These are phyloP conservation scores for Ehretia macrophylla DNA, from an alignment of 257 asterid species.

Conservation along the genomic window DNA sequence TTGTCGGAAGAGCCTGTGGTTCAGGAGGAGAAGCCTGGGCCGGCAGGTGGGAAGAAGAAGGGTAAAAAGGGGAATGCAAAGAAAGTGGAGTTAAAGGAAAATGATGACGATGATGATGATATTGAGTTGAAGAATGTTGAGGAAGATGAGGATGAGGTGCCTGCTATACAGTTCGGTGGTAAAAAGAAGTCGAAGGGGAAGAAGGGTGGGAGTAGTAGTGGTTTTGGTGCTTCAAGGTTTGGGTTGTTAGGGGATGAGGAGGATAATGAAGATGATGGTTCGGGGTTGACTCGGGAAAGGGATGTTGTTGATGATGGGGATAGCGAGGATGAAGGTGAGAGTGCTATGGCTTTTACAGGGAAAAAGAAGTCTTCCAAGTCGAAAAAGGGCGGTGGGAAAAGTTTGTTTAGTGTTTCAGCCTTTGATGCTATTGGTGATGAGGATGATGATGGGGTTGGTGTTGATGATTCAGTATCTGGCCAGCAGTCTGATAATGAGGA, in stretches of 20 bases:
- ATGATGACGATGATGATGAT: conserved; percentile 36
- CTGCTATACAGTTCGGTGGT: conserved; percentile 36
- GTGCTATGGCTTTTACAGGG: conserved; percentile 21
- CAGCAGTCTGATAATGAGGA: conserved; percentile 43
- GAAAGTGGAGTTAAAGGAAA: conserved; percentile 29
- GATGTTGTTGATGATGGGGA: conserved; percentile 16
- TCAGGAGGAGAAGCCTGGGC: conserved; percentile 46
- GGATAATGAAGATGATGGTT: conserved; percentile 34
- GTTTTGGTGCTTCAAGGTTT: conserved; percentile 41
- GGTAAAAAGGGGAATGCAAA: conserved; percentile 55
- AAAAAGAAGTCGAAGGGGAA: conserved; percentile 68
- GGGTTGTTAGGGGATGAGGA: conserved; percentile 52
- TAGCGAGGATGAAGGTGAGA: conserved; percentile 25
- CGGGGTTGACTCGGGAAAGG: conserved; percentile 22
- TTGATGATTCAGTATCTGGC: conserved; percentile 12
- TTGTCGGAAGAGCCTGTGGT: conserved; percentile 51
- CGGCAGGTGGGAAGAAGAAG: conserved; percentile 46
- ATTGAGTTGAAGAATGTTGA: conserved; percentile 32
- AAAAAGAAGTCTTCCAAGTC: conserved; percentile 38
- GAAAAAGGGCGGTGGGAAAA: conserved; percentile 31
- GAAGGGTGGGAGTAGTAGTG: conserved; percentile 36
- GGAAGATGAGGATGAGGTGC: conserved; percentile 45
- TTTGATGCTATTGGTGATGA: conserved; percentile 27
- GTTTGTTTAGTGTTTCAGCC: conserved; percentile 20
- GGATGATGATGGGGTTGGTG: conserved; percentile 20